Evolutionary conservation across 257 asterid genomes (phyloP).

Genomic region (Solanum infundibuliforme): DNA sequence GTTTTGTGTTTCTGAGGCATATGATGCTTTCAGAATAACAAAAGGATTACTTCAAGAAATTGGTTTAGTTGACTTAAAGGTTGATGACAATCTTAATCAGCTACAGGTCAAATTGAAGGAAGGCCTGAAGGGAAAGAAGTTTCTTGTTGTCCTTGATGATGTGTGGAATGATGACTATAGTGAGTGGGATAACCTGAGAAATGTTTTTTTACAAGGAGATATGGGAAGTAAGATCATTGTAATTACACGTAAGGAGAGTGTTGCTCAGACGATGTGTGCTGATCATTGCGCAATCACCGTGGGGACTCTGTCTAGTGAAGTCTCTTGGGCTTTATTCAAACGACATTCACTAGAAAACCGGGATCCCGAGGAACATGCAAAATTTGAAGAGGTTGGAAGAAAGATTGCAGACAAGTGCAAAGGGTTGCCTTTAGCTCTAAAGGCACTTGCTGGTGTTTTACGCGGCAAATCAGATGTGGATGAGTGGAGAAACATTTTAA

Average conservation of each 20-base stretch:
- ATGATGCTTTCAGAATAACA: conserved; percentile 13
- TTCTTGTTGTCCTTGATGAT: conserved; percentile 45
- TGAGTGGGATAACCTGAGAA: conserved; percentile 18
- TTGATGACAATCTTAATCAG: conserved; percentile 19
- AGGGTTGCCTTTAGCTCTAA: not conserved
- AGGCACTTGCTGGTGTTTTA: not conserved
- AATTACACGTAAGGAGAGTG: conserved; percentile 42
- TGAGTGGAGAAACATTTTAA: not conserved
- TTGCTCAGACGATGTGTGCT: conserved; percentile 21
- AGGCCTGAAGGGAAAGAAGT: conserved; percentile 28
- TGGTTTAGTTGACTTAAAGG: conserved; percentile 8
- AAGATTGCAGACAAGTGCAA: not conserved
- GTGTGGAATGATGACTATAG: conserved; percentile 37
- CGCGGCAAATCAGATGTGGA: not conserved
- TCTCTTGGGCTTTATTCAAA: no score
- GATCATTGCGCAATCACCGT: not conserved
- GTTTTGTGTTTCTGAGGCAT: conserved; percentile 36
- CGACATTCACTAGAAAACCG: no score
- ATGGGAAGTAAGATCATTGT: conserved; percentile 46
- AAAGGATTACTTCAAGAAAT: conserved; percentile 10
- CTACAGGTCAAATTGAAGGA: conserved; percentile 35
- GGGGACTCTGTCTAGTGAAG: no score
- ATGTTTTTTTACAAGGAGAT: conserved; percentile 16
- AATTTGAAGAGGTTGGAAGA: not conserved
- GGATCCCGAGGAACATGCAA: not conserved